A percentile compares a stretch with the other conserved stretches of the same genome.
Conservation (phyloP, 2,329 filamentous ascomycete genomes). For the Xylariaceae sp. region DNA sequence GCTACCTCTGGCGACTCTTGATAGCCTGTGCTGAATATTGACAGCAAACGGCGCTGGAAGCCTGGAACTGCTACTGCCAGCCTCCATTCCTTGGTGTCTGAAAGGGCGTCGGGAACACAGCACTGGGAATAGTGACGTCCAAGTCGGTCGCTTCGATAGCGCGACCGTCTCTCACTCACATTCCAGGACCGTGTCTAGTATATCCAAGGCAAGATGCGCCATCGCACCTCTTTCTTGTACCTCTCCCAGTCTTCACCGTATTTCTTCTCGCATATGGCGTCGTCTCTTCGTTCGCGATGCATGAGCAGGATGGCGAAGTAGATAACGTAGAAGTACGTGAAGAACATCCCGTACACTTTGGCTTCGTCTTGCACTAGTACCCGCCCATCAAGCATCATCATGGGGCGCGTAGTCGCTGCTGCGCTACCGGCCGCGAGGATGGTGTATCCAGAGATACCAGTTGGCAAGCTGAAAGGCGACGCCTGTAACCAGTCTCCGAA, state of each 20-base stretch:
- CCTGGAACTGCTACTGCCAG: too few relatives aligned
- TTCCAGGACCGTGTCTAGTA: constrained; percentile 50
- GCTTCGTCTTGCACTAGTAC: constrained; percentile 68
- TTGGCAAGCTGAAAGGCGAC: constrained; percentile 86
- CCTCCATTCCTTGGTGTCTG: too few relatives aligned
- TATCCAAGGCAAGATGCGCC: constrained; percentile 60
- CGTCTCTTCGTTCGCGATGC: constrained; percentile 82
- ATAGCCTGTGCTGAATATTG: too few relatives aligned
- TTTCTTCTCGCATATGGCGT: constrained; percentile 85
- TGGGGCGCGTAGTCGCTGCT: constrained; percentile 41
- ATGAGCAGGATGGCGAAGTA: constrained; percentile 88
- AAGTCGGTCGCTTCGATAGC: constrained; percentile 26
- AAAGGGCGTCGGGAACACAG: too few relatives aligned
- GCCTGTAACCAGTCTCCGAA: constrained; percentile 92
- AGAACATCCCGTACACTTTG: constrained; percentile 75
- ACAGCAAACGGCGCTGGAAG: too few relatives aligned
- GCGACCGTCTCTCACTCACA: too few relatives aligned
- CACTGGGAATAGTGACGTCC: too few relatives aligned
- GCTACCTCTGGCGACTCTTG: too few relatives aligned
- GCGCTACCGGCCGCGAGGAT: constrained; percentile 55
- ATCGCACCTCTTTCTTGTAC: constrained; percentile 63
- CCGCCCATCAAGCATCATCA: constrained; percentile 57
- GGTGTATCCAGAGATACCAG: constrained; percentile 72
- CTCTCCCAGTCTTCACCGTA: constrained; percentile 90
- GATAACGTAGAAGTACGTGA: constrained; percentile 92